These are phyloP conservation scores for Wickerhamiella shivajii DNA, from an alignment of 805 yeast species.

Conservation along the genomic window DNA sequence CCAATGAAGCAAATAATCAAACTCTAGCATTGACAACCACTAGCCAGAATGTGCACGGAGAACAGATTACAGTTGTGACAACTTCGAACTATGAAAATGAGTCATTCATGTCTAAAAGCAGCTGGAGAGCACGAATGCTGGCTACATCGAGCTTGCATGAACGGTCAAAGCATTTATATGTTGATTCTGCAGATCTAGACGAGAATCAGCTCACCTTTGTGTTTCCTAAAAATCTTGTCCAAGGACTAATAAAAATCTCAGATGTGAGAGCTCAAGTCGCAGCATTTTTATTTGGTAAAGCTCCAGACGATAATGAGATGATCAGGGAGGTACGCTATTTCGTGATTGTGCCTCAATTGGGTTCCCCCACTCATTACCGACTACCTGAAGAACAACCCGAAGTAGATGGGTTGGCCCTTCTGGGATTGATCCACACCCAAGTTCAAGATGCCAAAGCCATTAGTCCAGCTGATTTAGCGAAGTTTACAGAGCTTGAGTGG, in stretches of 20 bases:
- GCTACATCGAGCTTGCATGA: slow-evolving; percentile 58
- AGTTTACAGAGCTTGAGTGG: slow-evolving; percentile 37
- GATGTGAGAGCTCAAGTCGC: slow-evolving; percentile 75
- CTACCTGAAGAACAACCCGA: slow-evolving; percentile 37
- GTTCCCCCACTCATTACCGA: slow-evolving; percentile 50
- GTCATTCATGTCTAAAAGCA: slow-evolving; percentile 67
- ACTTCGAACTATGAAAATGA: slow-evolving; percentile 79
- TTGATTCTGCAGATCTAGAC: slow-evolving; percentile 35
- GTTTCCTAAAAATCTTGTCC: slow-evolving; percentile 67
- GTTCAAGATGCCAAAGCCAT: slow-evolving; percentile 47
- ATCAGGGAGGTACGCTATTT: slow-evolving; percentile 64
- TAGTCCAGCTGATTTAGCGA: slow-evolving; percentile 56
- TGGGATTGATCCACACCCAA: slow-evolving; percentile 94
- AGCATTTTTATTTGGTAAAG: slow-evolving; percentile 64
- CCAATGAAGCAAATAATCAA: slow-evolving; percentile 39
- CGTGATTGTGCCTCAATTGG: slow-evolving; percentile 79
- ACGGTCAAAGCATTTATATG: slow-evolving; percentile 61
- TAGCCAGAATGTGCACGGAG: slow-evolving; percentile 88
- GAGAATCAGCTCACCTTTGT: slow-evolving; percentile 53
- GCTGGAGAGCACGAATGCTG: slow-evolving; percentile 83
- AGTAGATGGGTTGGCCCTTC: slow-evolving; percentile 42
- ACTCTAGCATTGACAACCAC: slow-evolving; percentile 67
- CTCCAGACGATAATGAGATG: slow-evolving; percentile 55
- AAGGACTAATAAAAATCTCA: slow-evolving; percentile 62
- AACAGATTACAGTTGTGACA: slow-evolving; percentile 86